Conservation (phyloP, 1,284 basidiomycete genomes). For the Irpex sp. region DNA sequence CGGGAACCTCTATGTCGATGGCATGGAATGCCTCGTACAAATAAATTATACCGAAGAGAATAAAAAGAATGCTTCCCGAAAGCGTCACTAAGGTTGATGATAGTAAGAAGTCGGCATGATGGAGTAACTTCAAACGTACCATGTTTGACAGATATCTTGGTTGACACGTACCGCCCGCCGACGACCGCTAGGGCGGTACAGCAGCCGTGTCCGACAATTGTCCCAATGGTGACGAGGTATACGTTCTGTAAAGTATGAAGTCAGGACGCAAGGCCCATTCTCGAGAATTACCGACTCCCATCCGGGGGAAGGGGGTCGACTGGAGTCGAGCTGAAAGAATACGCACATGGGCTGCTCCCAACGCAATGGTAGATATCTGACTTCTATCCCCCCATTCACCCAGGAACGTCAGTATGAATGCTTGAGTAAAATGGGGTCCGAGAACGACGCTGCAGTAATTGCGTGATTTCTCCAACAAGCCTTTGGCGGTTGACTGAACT, state of each 20-base stretch:
- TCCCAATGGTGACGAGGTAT: conserved; percentile 84
- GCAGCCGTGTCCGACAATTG: conserved; percentile 83
- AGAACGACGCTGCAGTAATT: conserved; percentile 84
- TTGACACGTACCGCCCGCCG: conserved; percentile 88
- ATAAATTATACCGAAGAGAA: conserved; percentile 80
- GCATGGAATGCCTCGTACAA: conserved; percentile 61
- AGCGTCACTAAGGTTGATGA: conserved; percentile 57
- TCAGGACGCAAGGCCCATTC: conserved; percentile 7
- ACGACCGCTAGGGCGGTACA: conserved; percentile 91
- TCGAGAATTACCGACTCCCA: background rate
- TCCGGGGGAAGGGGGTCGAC: background rate
- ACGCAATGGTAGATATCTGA: conserved; percentile 96
- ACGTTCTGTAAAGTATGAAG: conserved; percentile 47
- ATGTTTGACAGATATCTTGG: conserved; percentile 92
- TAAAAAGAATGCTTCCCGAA: conserved; percentile 79
- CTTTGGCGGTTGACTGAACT: conserved; percentile 19
- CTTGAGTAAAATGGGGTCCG: conserved; percentile 93
- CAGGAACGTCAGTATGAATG: conserved; percentile 93
- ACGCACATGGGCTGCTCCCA: conserved; percentile 93
- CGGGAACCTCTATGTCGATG: conserved; percentile 30
- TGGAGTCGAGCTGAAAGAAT: conserved; percentile 1
- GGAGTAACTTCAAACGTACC: conserved; percentile 47
- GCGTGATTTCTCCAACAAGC: conserved; percentile 64
- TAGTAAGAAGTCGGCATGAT: background rate
- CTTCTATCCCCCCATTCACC: conserved; percentile 99